Conservation (phyloP, 1,284 basidiomycete species). For the Bjerkandera adusta region DNA sequence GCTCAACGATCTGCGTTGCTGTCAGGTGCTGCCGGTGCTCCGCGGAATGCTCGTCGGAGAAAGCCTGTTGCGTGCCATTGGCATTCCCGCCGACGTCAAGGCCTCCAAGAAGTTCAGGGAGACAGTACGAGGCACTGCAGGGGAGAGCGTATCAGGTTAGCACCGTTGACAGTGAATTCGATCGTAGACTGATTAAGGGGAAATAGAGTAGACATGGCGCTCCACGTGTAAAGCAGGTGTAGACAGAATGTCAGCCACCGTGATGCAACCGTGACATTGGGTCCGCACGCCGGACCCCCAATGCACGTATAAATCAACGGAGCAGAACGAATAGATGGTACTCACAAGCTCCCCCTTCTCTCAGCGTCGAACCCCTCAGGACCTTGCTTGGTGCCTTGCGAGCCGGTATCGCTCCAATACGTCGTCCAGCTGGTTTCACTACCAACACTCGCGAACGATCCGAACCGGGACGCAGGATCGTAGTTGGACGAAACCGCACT, state of each 20-base stretch:
- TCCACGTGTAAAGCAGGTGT: too few relatives aligned
- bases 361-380: constrained; percentile 5
- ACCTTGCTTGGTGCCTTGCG: constrained; percentile 3
- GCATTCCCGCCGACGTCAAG: constrained; percentile 10
- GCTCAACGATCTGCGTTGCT: neutral
- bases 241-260: too few relatives aligned
- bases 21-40: neutral
- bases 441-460: constrained; percentile 12
- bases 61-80: constrained; percentile 6
- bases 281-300: too few relatives aligned
- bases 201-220: too few relatives aligned
- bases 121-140: constrained; percentile 7
- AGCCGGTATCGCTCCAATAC: constrained; percentile 4
- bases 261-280: too few relatives aligned
- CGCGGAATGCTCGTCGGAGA: neutral
- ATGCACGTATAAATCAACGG: too few relatives aligned
- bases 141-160: too few relatives aligned
- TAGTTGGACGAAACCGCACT: constrained; percentile 9
- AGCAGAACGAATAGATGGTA: neutral
- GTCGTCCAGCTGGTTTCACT: constrained; percentile 13
- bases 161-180: too few relatives aligned
- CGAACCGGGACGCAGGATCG: constrained; percentile 9
- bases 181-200: too few relatives aligned
- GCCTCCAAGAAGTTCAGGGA: constrained; percentile 4
- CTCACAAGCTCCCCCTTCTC: constrained; percentile 13